A percentile compares a stretch with the other conserved stretches of the same genome.
Conservation (phyloP, 495 filamentous ascomycete genomes). For the Massariosphaeria phaeospora region DNA sequence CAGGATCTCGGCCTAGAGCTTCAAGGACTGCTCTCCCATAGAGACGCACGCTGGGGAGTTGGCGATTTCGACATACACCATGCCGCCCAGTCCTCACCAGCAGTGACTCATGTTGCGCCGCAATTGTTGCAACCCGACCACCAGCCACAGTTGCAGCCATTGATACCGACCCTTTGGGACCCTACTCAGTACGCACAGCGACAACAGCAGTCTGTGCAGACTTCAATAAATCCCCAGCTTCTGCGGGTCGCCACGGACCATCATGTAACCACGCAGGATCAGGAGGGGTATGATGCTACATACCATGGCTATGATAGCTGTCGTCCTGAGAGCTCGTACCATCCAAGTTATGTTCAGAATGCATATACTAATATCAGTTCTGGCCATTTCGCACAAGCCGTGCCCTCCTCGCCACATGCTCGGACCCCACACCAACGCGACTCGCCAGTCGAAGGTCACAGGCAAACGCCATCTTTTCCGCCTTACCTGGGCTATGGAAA, state of each 20-base stretch:
- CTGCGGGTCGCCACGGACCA: neutral
- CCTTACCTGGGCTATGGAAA: neutral
- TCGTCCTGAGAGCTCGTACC: neutral
- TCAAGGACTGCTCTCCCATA: neutral
- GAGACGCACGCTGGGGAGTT: no score
- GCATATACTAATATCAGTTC: neutral
- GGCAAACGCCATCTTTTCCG: neutral
- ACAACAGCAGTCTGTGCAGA: neutral
- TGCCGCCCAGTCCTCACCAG: neutral
- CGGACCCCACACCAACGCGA: neutral
- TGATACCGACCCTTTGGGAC: neutral
- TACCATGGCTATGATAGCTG: neutral
- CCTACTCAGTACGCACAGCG: neutral
- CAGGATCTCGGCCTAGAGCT: slow-evolving; percentile 1
- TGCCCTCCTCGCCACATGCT: neutral
- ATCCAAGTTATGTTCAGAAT: neutral
- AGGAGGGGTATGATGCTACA: no score
- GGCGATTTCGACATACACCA: neutral
- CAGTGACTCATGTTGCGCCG: neutral
- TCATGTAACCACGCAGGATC: no score
- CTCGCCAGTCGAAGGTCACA: neutral
- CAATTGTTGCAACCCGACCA: slow-evolving; percentile 12
- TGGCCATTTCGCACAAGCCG: neutral
- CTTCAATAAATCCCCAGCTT: neutral
- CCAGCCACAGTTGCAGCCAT: slow-evolving; percentile 7